Base-by-base conservation (phyloP, 768 basidiomycete genomes). In the Lyophyllum semitale region DNA sequence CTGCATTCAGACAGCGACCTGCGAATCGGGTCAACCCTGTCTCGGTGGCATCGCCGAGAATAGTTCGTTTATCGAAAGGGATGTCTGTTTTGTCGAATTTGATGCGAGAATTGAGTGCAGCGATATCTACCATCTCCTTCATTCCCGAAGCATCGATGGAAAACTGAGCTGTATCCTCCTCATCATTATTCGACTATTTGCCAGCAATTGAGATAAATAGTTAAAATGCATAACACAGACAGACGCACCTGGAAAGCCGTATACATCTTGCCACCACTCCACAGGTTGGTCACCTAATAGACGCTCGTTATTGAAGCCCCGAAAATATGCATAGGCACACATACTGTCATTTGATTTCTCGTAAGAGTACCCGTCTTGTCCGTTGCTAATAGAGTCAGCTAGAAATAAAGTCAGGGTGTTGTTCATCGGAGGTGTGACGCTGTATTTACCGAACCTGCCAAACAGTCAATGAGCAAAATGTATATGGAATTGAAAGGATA, bases 351-450 rank as follows among this genome's bases (percentile, higher is more conserved):
- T 64, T 87, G 85, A 64, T 88, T 88, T 37, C 84, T 70, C 9
- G 87, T 88, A 49, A 88, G 66, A 15, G 87, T 88, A 11, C 87
- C 87, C 1, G 87, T 88, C 67, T 88, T 88, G 63, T 88, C 87
- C 8, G 87, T 87, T 4, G 87, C 87, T 12, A 88, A 71, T 11
- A 87, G 74, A 0, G 85, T 88, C 20, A 87, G 69, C 82, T 84
- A 58, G n/a, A 43, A 44, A 41, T n/a, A 44, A 62, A 44, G 66
- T 59, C 27, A 54, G 53, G 18, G 38, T 26, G 1, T 18, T 9
- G 41, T 27, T 43, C 22, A 11, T 12, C 32, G 37, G 44, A 4
- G 13, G 58, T 12, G 15, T 42, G 43, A 8, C 42, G 25, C 9
- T 15, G 8, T 6, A 58, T 55, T 68, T 63, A 78, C 77, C 57